These are phyloP conservation scores for Fragaria iinumae DNA, from an alignment of 306 rosid genomes.

Conservation along the genomic window DNA sequence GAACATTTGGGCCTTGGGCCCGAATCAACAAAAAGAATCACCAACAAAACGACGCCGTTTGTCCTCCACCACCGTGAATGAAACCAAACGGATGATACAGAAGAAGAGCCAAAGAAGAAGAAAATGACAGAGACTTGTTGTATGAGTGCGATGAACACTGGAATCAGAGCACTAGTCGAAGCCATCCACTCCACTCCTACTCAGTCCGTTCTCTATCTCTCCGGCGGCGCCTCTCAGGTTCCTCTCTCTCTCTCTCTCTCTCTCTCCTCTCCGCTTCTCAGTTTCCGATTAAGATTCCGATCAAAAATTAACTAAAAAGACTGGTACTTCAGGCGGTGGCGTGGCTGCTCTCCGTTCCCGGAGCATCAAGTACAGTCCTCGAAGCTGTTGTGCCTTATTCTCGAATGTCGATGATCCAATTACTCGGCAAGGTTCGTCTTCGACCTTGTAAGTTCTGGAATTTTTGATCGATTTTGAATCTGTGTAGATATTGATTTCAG, in stretches of 20 bases:
- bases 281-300: background rate
- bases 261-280: background rate
- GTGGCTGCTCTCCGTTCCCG: conserved; percentile 69
- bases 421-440: conserved; percentile 63
- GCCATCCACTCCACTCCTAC: conserved; percentile 67
- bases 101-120: background rate
- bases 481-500: background rate
- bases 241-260: conserved; percentile 7
- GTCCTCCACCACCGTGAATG: background rate
- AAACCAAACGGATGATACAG: background rate
- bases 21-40: background rate
- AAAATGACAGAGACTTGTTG: conserved; percentile 46
- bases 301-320: background rate
- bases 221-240: conserved; percentile 90
- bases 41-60: background rate
- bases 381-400: conserved; percentile 86
- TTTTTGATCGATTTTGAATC: background rate
- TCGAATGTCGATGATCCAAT: conserved; percentile 58
- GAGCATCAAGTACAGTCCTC: conserved; percentile 82
- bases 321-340: conserved; percentile 45
- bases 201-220: conserved; percentile 65
- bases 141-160: background rate
- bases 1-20: background rate
- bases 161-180: conserved; percentile 47
- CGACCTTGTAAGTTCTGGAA: background rate